phyloP scores from a whole-genome alignment of 2,329 filamentous ascomycete species.

The Cytospora leucostoma region DNA sequence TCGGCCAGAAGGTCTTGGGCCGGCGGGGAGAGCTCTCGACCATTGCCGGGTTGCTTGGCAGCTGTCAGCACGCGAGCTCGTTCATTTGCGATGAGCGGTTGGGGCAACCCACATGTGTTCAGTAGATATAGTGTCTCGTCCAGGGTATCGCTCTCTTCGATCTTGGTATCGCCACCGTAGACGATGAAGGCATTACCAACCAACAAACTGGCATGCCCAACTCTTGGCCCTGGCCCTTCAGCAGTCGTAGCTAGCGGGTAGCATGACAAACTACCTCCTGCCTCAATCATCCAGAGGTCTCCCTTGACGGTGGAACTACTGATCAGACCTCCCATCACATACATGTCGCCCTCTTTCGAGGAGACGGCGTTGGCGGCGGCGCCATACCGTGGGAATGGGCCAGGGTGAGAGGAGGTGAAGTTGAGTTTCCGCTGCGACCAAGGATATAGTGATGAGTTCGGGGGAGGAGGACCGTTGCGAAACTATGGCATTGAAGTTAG shows the following conservation, averaged over 20 bases:
- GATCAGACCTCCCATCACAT: conserved; percentile 95
- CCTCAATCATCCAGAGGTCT: conserved; percentile 97
- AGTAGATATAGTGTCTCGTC: conserved; percentile 96
- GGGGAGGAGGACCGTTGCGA: conserved; percentile 53
- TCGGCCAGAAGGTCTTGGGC: conserved; percentile 80
- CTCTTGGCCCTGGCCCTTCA: conserved; percentile 91
- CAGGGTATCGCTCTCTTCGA: conserved; percentile 85
- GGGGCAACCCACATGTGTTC: conserved; percentile 80
- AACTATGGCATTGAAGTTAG: conserved; percentile 42
- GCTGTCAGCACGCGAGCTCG: conserved; percentile 30
- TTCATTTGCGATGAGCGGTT: neutral
- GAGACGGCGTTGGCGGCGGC: conserved; percentile 90
- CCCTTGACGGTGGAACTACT: conserved; percentile 95
- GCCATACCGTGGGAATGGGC: conserved; percentile 94
- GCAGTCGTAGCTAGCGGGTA: conserved; percentile 89
- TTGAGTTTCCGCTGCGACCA: conserved; percentile 91
- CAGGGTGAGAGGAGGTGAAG: conserved; percentile 78
- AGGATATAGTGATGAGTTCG: conserved; percentile 82
- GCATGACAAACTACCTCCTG: conserved; percentile 82
- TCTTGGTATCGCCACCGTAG: conserved; percentile 96
- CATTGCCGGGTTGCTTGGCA: conserved; percentile 87
- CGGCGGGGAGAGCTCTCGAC: conserved; percentile 89
- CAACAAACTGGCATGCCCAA: conserved; percentile 89
- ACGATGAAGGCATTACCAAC: conserved; percentile 99
- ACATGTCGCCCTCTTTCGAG: conserved; percentile 96